A percentile compares a stretch with the other conserved stretches of the same genome.
These are phyloP conservation scores for Ustanciosporium gigantosporum DNA, from an alignment of 1,284 basidiomycete genomes.

Conservation along the genomic window DNA sequence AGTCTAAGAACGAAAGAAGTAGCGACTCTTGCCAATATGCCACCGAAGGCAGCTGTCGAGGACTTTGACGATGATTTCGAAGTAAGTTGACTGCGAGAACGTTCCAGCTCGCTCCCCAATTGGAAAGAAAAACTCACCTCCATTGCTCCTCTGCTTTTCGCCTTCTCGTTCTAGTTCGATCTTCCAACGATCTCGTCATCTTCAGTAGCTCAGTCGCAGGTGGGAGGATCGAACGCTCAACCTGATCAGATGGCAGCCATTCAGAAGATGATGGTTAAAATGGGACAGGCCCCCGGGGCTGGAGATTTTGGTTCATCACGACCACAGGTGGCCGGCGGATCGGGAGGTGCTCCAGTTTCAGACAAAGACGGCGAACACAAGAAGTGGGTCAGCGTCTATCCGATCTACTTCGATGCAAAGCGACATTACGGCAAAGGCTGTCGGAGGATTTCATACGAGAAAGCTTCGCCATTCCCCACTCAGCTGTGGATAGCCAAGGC, in stretches of 20 bases:
- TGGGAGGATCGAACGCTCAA: slow-evolving; percentile 8
- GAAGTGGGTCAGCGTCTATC: slow-evolving; percentile 93
- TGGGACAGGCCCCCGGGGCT: slow-evolving; percentile 35
- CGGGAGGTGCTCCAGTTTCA: slow-evolving; percentile 4
- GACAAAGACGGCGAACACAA: slow-evolving; percentile 46
- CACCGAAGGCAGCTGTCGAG: slow-evolving; percentile 49
- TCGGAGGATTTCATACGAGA: slow-evolving; percentile 76
- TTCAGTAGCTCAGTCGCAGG: slow-evolving; percentile 17
- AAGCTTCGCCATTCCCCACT: slow-evolving; percentile 90
- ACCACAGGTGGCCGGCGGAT: slow-evolving; percentile 9
- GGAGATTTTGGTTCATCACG: slow-evolving; percentile 26
- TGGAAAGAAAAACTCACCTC: neutral
- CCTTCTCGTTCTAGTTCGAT: slow-evolving; percentile 49
- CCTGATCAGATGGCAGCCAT: slow-evolving; percentile 48
- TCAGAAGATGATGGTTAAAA: slow-evolving; percentile 55
- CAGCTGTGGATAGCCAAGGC: slow-evolving; percentile 89
- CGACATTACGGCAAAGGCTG: slow-evolving; percentile 79
- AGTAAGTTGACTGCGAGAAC: too few species aligned
- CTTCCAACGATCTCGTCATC: slow-evolving; percentile 45
- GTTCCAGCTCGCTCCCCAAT: too few species aligned
- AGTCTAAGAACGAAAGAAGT: too few species aligned
- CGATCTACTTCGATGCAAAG: slow-evolving; percentile 95
- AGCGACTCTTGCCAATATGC: too few species aligned
- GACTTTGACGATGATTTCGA: slow-evolving; percentile 61
- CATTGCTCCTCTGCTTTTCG: neutral